These are phyloP conservation scores for Vitis hybrid DNA, from an alignment of 177 flowering plant species.

Conservation along the genomic window DNA sequence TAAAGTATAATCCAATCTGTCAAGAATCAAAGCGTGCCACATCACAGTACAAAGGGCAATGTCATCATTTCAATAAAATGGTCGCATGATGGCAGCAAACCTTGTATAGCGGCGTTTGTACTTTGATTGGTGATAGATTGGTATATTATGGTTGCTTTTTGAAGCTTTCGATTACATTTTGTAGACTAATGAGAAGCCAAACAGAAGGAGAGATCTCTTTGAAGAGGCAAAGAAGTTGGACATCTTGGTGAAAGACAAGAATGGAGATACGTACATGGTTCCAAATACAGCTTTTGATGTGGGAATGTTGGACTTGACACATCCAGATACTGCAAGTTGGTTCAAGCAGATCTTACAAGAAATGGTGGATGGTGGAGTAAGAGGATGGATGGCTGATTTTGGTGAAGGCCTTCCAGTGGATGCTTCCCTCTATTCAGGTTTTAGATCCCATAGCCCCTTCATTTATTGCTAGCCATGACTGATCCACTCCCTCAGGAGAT, in stretches of 20 bases:
- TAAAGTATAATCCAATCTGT: neutral
- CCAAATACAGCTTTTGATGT: slow-evolving; percentile 87
- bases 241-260: slow-evolving; percentile 66
- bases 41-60: slow-evolving; percentile 1
- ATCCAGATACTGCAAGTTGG: slow-evolving; percentile 65
- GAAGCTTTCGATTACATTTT: slow-evolving; percentile 11
- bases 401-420: slow-evolving; percentile 88
- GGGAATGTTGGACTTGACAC: slow-evolving; percentile 85
- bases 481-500: no score
- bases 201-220: slow-evolving; percentile 55
- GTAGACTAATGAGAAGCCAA: slow-evolving; percentile 63
- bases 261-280: slow-evolving; percentile 74
- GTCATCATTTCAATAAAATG: neutral
- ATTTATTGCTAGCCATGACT: neutral
- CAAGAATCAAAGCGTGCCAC: neutral
- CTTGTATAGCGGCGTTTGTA: neutral
- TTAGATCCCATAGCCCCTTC: neutral
- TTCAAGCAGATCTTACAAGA: slow-evolving; percentile 71
- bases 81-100: neutral
- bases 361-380: slow-evolving; percentile 78
- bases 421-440: slow-evolving; percentile 79
- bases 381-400: slow-evolving; percentile 97
- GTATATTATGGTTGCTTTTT: slow-evolving; percentile 2
- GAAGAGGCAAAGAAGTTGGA: slow-evolving; percentile 71
- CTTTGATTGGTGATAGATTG: neutral